Base-by-base conservation (phyloP, 2,329 filamentous ascomycete genomes). In the Xylaria hypoxylon region DNA sequence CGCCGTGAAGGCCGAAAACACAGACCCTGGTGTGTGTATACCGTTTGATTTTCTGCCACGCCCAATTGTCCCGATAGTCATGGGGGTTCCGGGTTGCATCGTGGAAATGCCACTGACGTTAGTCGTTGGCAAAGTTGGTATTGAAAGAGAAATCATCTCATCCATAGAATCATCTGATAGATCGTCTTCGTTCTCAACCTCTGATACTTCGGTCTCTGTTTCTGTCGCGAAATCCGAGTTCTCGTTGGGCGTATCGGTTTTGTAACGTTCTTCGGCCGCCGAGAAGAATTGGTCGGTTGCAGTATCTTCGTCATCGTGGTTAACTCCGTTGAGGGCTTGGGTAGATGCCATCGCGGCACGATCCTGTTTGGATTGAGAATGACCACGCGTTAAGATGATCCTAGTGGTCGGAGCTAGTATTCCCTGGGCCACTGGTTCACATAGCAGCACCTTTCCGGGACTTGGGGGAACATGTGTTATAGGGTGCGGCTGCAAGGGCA, bases 261-360 rank as follows among this genome's bases (percentile, higher is more conserved):
- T 87, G 68, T 87, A 80, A 24, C 89, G 87, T 69, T 97, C 94
- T 77, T 97, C 95, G 2, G 93, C 91, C 0, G 95, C 95, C 5
- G 95, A 97, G 79, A 89, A 97, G 81, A 97, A 97, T 72, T 94
- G 90, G 75, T 98, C 95, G 64, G 92, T 97, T 5, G 92, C 90
- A 1, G 92, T 93, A 73, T 97, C 93, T 64, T 96, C 92, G 24
- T 90, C 91, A 33, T 92, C 91, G 55, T 88, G 86, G 7, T 78
- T 74, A 0, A 87, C 84, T 50, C 88, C 89, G 71, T 90, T 89
- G 33, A 90, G 81, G 6, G 83, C 78, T 50, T 85, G 85, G 19
- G 84, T 83, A 1, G 82, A 78, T 0, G 84, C 76, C 13, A 85
- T 81, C 59, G 80, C 78, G 19, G 81, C 81, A 70, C 83, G 81